These are phyloP conservation scores for Austropuccinia psidii DNA, from an alignment of 1,284 basidiomycete species.

Conservation along the genomic window DNA sequence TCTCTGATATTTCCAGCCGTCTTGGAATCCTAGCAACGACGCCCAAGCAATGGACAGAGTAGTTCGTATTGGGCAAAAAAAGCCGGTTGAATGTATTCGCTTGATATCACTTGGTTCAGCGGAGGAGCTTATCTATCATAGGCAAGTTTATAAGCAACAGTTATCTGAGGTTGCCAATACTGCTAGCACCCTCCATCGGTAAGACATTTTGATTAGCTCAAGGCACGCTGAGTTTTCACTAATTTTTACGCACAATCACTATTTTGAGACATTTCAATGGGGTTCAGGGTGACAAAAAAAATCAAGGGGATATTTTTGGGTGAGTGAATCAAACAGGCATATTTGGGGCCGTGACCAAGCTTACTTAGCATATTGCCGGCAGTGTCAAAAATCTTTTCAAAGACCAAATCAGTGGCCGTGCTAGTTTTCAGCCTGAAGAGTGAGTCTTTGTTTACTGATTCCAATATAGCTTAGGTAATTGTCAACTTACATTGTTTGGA, in stretches of 20 bases:
- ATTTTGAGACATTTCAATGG: conserved; percentile 35
- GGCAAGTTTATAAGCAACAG: conserved; percentile 33
- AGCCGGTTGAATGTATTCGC: conserved; percentile 29
- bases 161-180: conserved; percentile 31
- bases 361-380: neutral
- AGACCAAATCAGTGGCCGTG: neutral
- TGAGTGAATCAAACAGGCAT: neutral
- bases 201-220: too few species aligned
- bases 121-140: conserved; percentile 29
- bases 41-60: conserved; percentile 35
- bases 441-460: too few species aligned
- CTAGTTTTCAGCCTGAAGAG: neutral
- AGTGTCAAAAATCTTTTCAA: conserved; percentile 21
- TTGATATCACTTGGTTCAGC: conserved; percentile 24
- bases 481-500: too few species aligned
- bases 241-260: too few species aligned
- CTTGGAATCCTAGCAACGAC: conserved; percentile 32
- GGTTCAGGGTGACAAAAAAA: conserved; percentile 28
- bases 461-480: too few species aligned
- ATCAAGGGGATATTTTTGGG: conserved; percentile 34
- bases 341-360: neutral
- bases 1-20: neutral
- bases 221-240: too few species aligned
- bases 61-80: conserved; percentile 30
- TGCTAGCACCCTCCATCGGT: too few species aligned